Conservation (phyloP, 2,329 filamentous ascomycete genomes). For the Aureobasidium leucospermi region DNA sequence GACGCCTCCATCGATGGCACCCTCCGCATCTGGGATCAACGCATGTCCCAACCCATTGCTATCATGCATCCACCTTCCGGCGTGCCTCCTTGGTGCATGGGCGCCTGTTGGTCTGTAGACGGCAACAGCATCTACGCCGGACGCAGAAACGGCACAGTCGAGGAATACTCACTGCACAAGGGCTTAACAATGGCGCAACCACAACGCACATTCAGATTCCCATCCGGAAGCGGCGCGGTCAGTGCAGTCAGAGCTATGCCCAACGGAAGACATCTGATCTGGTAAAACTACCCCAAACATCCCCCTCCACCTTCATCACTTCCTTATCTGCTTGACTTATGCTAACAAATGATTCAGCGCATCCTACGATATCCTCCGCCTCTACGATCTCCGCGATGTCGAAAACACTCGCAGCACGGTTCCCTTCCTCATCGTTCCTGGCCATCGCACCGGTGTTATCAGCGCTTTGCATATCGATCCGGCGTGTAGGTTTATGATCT, state of each 20-base stretch:
- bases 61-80: conserved; percentile 65
- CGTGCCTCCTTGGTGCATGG: conserved; percentile 95
- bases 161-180: conserved; percentile 86
- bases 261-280: conserved; percentile 85
- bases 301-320: background rate
- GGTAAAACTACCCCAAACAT: conserved; percentile 42
- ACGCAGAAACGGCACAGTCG: conserved; percentile 82
- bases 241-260: conserved; percentile 85
- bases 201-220: conserved; percentile 76
- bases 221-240: conserved; percentile 79
- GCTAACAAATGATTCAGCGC: conserved; percentile 47
- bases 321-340: background rate
- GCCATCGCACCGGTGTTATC: conserved; percentile 81
- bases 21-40: conserved; percentile 86
- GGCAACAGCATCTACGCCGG: conserved; percentile 94
- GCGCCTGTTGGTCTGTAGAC: conserved; percentile 90
- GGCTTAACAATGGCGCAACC: conserved; percentile 57
- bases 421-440: conserved; percentile 93
- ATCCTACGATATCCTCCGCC: conserved; percentile 82
- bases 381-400: conserved; percentile 70
- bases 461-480: conserved; percentile 81
- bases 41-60: conserved; percentile 68
- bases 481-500: conserved; percentile 83
- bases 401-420: conserved; percentile 58
- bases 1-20: conserved; percentile 82